phyloP scores from a whole-genome alignment of 768 basidiomycete genomes.

The Termitomyces bulborhizus region DNA sequence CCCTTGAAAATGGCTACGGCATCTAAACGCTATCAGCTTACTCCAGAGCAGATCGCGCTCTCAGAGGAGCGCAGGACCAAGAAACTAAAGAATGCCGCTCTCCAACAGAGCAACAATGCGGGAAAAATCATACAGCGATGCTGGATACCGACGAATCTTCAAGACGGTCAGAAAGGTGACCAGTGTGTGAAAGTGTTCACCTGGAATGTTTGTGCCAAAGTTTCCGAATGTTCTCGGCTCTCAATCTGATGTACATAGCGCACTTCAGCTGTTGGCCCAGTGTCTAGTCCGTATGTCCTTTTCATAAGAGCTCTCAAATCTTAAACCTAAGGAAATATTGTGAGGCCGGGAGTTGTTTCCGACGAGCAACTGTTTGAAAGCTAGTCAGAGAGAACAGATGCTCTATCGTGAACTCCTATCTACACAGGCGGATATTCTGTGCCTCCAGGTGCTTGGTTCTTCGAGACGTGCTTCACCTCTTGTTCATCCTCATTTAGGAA shows the following conservation, averaged over 20 bases:
- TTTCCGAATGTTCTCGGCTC: background rate
- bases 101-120: slow-evolving; percentile 13
- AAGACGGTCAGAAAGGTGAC: slow-evolving; percentile 15
- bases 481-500: slow-evolving; percentile 46
- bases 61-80: slow-evolving; percentile 48
- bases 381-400: slow-evolving; percentile 67
- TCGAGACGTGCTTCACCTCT: background rate
- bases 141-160: slow-evolving; percentile 30
- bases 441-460: slow-evolving; percentile 60
- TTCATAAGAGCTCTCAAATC: background rate
- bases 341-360: slow-evolving; percentile 79
- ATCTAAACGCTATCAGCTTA: slow-evolving; percentile 20
- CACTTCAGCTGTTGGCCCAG: slow-evolving; percentile 65
- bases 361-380: slow-evolving; percentile 79
- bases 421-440: slow-evolving; percentile 74
- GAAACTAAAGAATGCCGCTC: slow-evolving; percentile 10
- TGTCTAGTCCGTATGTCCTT: slow-evolving; percentile 65
- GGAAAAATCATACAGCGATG: slow-evolving; percentile 26
- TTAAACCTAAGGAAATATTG: background rate
- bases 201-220: slow-evolving; percentile 70
- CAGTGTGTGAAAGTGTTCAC: slow-evolving; percentile 56
- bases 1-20: slow-evolving; percentile 8
- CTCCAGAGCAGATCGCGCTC: slow-evolving; percentile 52
- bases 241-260: slow-evolving; percentile 9
- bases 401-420: slow-evolving; percentile 67